Evolutionary conservation across 2,329 filamentous ascomycete species (phyloP).

Genomic region (Paecilomyces sp.): DNA sequence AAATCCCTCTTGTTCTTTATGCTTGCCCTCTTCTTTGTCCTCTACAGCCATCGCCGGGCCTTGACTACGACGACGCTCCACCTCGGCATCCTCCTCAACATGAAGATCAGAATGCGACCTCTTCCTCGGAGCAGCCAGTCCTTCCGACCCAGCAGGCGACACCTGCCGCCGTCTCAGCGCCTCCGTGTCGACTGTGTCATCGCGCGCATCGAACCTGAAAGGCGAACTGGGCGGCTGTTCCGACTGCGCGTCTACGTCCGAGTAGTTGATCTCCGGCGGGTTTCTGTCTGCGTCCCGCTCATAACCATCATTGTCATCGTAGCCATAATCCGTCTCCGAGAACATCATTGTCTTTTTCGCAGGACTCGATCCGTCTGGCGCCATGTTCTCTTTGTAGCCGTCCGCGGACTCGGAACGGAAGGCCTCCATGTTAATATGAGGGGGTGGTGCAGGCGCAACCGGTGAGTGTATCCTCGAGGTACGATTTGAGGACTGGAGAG

Average conservation of each 20-base stretch:
- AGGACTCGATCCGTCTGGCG: conserved; percentile 15
- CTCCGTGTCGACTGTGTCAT: conserved; percentile 25
- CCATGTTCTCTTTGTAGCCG: conserved; percentile 13
- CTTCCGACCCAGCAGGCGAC: neutral
- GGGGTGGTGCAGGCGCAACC: conserved; percentile 10
- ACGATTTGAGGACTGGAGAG: conserved; percentile 33
- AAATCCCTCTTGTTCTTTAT: neutral
- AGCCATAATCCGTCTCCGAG: conserved; percentile 9
- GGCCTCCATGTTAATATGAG: conserved; percentile 10
- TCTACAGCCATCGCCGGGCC: neutral
- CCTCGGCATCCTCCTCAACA: conserved; percentile 10
- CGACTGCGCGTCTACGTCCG: conserved; percentile 11
- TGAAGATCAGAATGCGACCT: conserved; percentile 19
- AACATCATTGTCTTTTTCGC: conserved; percentile 14
- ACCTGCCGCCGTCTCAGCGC: conserved; percentile 7
- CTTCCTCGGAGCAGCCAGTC: conserved; percentile 5
- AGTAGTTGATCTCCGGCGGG: conserved; percentile 10
- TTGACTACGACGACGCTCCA: neutral
- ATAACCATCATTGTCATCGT: conserved; percentile 8
- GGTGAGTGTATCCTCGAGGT: conserved; percentile 31
- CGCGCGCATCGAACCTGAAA: conserved; percentile 24
- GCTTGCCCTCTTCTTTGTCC: conserved; percentile 1
- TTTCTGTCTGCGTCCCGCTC: conserved; percentile 8
- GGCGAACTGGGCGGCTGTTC: conserved; percentile 28
- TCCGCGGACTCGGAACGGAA: conserved; percentile 8